These are phyloP conservation scores for Bertia moriformis DNA, from an alignment of 2,329 filamentous ascomycete genomes.

Conservation along the genomic window DNA sequence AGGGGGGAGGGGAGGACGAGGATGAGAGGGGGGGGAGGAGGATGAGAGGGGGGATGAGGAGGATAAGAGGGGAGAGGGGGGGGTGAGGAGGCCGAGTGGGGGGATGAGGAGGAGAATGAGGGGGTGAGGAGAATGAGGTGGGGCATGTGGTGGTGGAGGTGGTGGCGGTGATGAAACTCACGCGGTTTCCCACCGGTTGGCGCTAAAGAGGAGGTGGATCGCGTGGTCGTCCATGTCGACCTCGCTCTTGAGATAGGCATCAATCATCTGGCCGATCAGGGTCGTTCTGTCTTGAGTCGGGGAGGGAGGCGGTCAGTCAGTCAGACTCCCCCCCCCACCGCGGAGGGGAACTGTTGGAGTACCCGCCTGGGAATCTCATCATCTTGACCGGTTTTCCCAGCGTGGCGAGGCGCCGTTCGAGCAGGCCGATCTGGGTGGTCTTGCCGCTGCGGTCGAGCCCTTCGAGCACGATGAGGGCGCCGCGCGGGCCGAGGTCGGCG, in stretches of 20 bases:
- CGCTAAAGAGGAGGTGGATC: constrained; percentile 79
- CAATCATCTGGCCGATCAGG: constrained; percentile 75
- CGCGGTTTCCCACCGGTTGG: constrained; percentile 73
- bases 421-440: constrained; percentile 69
- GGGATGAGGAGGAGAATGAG: background rate
- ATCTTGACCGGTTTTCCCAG: constrained; percentile 31
- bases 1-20: background rate
- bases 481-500: constrained; percentile 26
- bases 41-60: background rate
- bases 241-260: constrained; percentile 62
- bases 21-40: background rate
- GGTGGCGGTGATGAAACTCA: too few species aligned
- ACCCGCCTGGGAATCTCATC: constrained; percentile 42
- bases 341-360: too few species aligned
- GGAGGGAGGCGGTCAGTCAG: background rate
- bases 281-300: constrained; percentile 60
- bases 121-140: background rate
- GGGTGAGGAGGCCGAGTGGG: background rate
- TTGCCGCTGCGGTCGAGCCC: constrained; percentile 84
- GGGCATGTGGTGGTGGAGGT: background rate
- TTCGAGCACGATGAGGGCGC: constrained; percentile 71
- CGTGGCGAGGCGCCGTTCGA: constrained; percentile 39
- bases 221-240: constrained; percentile 70
- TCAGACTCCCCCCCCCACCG: too few species aligned
- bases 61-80: background rate